Conservation (phyloP, 805 yeast genomes). For the Saturnispora zaruensis region DNA sequence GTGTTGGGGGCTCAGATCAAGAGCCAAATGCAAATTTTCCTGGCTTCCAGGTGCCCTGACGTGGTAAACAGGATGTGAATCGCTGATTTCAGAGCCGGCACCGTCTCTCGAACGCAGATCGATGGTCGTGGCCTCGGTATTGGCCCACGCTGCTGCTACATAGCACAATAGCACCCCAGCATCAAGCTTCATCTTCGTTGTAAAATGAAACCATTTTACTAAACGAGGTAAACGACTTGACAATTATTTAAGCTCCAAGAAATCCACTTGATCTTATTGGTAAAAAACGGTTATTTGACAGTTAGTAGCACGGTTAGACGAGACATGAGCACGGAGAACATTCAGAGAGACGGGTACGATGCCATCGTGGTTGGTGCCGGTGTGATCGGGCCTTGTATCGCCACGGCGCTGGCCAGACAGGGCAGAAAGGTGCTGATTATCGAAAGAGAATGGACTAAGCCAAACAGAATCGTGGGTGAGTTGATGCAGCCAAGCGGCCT, state of each 20-base stretch:
- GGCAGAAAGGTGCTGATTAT: conserved; percentile 73
- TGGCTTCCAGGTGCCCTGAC: not conserved
- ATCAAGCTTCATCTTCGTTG: not conserved
- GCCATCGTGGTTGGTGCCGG: conserved; percentile 98
- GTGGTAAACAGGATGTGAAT: not conserved
- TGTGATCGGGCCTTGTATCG: conserved; percentile 89
- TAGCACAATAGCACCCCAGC: not conserved
- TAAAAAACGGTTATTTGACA: not conserved
- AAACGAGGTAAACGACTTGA: conserved; percentile 5
- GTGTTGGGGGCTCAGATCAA: not conserved
- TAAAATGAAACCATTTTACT: conserved; percentile 1
- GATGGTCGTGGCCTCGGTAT: not conserved
- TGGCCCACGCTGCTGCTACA: not conserved
- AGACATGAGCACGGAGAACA: conserved; percentile 1
- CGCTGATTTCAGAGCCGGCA: not conserved
- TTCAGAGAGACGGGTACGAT: conserved; percentile 41
- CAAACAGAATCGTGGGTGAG: conserved; percentile 96
- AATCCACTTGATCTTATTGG: not conserved
- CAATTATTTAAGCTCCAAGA: not conserved
- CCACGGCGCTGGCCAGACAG: conserved; percentile 81
- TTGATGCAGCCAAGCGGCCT: conserved; percentile 96
- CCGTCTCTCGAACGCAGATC: not conserved
- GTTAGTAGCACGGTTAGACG: not conserved
- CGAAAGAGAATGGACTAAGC: conserved; percentile 86
- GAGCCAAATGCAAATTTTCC: not conserved